Evolutionary conservation across 2,329 filamentous ascomycete species (phyloP).

Genomic region (Coniochaeta ligniaria): DNA sequence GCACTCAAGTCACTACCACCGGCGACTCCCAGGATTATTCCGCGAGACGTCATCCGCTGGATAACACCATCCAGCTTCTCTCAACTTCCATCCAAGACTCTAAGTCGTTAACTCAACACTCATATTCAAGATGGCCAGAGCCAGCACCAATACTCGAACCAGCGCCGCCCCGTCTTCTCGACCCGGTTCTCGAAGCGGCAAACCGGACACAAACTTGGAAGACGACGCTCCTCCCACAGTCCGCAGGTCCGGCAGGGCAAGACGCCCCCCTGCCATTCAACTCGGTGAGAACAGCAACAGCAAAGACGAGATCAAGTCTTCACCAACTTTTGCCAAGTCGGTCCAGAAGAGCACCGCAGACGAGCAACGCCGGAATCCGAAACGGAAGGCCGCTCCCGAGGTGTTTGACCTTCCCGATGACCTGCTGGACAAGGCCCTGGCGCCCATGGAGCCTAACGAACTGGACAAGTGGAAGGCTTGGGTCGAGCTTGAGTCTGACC

Average conservation of each 20-base stretch:
- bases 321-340: not conserved
- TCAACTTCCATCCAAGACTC: not conserved
- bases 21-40: not conserved
- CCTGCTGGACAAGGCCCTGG: slow-evolving; percentile 38
- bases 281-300: not conserved
- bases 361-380: slow-evolving; percentile 10
- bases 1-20: not conserved
- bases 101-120: not conserved
- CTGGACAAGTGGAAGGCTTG: slow-evolving; percentile 61
- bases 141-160: not conserved
- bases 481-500: slow-evolving; percentile 85
- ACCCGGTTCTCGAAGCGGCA: not conserved
- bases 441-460: slow-evolving; percentile 42
- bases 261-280: not conserved
- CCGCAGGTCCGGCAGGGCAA: not conserved
- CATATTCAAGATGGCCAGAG: not conserved
- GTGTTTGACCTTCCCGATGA: slow-evolving; percentile 25
- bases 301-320: not conserved
- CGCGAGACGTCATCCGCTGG: not conserved
- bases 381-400: slow-evolving; percentile 17
- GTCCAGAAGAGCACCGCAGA: not conserved
- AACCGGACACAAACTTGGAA: not conserved
- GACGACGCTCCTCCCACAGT: not conserved
- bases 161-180: not conserved
- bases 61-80: not conserved